Base-by-base conservation (phyloP, 768 basidiomycete genomes). In the Boletus barrowsii region DNA sequence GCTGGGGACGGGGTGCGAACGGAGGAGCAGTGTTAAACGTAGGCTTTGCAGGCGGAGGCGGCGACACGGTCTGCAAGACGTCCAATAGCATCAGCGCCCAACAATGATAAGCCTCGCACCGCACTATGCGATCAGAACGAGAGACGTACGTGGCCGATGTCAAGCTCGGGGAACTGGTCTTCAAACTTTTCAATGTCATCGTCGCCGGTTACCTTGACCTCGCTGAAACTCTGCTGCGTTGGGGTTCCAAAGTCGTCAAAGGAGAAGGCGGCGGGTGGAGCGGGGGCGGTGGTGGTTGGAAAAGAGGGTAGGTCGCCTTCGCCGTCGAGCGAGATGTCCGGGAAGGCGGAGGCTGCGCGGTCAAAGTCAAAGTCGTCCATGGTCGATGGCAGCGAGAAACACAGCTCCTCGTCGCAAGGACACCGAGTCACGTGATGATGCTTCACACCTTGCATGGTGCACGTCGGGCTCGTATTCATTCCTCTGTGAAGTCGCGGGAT, bases 181-280 rank as follows among this genome's bases (percentile, higher is more conserved):
- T 93, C 86, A 59, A 95, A 95, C 69, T 87, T 83, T 54, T 90
- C 87, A 55, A 95, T 80, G 59, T 90, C 88, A 58, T 92, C 89
- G 64, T 90, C 84, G 0, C 90, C 90, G 0, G 91, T 94, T 39
- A 92, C 86, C 64, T 82, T 90, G 50, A 94, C 86, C 10, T 79
- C 75, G n/a, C 78, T 75, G 39, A 72, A 69, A 42, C 62, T 65
- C 49, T 72, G 64, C 30, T 67, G 62, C 1, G 77, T 76, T 10
- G 76, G 74, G 43, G 69, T 74, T 15, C 80, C 83, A 65, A 92
- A 89, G 64, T 80, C 77, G 62, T 84, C 83, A 54, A 89, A 83
- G 8, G 82, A 82, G 72, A 90, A 90, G 13, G 79, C 73, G 29
- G 75, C 72, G 58, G 73, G 54, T 53, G 68, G 54, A 51, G 66